phyloP scores from a whole-genome alignment of 2,329 filamentous ascomycete genomes.

The Dactylellina drechsleri region DNA sequence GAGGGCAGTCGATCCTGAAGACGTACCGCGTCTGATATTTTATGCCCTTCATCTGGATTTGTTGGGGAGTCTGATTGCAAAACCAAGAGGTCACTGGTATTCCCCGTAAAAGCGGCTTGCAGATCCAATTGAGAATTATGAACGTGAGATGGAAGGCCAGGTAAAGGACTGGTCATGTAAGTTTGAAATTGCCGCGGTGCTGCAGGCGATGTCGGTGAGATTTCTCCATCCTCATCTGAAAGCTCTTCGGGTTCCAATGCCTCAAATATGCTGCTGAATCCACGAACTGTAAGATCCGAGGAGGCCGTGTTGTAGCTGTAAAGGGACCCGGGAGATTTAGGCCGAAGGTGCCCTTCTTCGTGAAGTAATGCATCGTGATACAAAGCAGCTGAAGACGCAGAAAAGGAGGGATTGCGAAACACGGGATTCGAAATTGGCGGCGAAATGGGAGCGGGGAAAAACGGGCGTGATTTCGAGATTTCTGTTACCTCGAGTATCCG shows the following conservation, averaged over 20 bases:
- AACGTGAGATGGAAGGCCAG: conserved; percentile 50
- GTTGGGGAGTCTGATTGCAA: conserved; percentile 35
- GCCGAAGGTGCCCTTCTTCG: conserved; percentile 41
- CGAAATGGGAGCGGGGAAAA: conserved; percentile 53
- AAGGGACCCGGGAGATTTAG: conserved; percentile 39
- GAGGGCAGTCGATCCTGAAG: background rate
- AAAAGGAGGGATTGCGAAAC: conserved; percentile 54
- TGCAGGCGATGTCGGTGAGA: conserved; percentile 50
- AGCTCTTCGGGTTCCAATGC: conserved; percentile 48
- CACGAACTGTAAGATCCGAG: conserved; percentile 38
- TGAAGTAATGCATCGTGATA: conserved; percentile 54
- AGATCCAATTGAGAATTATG: conserved; percentile 53
- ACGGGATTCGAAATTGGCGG: conserved; percentile 53
- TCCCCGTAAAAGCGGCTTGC: conserved; percentile 35
- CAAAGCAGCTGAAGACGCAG: conserved; percentile 49
- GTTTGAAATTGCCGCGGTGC: conserved; percentile 52
- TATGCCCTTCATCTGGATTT: conserved; percentile 12
- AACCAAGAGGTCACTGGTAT: conserved; percentile 39
- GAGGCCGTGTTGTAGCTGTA: conserved; percentile 47
- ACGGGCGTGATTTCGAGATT: conserved; percentile 47
- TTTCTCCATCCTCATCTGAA: conserved; percentile 52
- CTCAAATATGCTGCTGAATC: conserved; percentile 45
- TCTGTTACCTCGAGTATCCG: conserved; percentile 54
- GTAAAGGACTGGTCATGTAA: conserved; percentile 51
- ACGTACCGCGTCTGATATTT: conserved; percentile 41